Evolutionary conservation across 805 yeast species (phyloP).

Genomic region (Kuraishia floccosa): DNA sequence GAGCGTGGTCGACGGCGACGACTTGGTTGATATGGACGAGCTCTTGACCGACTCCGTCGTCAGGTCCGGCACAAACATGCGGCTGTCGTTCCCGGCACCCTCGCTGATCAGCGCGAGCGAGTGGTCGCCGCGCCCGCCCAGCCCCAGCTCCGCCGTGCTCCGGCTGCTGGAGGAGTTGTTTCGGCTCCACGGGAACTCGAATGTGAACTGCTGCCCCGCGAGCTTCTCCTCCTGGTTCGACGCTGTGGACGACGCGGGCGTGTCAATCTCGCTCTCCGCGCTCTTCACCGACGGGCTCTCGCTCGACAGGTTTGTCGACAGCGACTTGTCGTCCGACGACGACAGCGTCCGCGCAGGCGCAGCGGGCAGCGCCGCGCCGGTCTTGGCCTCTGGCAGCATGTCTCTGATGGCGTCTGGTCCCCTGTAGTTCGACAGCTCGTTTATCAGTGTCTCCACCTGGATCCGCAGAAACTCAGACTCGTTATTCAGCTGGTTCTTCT

Average conservation of each 20-base stretch:
- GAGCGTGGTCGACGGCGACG: conserved; percentile 2
- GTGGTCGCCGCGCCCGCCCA: too few relatives aligned
- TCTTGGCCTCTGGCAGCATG: conserved; percentile 4
- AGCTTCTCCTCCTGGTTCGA: background rate
- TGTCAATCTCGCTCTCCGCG: background rate
- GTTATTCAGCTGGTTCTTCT: conserved; percentile 52
- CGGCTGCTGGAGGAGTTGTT: conserved; percentile 4
- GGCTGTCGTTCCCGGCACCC: background rate
- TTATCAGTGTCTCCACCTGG: conserved; percentile 66
- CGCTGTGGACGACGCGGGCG: conserved; percentile 1
- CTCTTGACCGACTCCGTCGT: conserved; percentile 2
- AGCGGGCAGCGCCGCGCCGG: conserved; percentile 3
- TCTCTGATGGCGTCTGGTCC: conserved; percentile 11
- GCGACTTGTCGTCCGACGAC: background rate
- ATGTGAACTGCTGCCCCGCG: conserved; percentile 20
- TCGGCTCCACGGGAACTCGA: conserved; percentile 44
- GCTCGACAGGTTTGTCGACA: background rate
- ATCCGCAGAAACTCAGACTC: conserved; percentile 66
- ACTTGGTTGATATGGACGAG: conserved; percentile 3
- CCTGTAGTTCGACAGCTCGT: conserved; percentile 56
- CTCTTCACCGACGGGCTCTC: background rate
- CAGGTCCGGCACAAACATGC: conserved; percentile 1
- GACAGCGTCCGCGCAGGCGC: conserved; percentile 1
- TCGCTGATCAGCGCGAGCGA: too few relatives aligned
- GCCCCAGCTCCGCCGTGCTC: background rate